Base-by-base conservation (phyloP, 1,139 yeast genomes). In the Ogataea hybrid region DNA sequence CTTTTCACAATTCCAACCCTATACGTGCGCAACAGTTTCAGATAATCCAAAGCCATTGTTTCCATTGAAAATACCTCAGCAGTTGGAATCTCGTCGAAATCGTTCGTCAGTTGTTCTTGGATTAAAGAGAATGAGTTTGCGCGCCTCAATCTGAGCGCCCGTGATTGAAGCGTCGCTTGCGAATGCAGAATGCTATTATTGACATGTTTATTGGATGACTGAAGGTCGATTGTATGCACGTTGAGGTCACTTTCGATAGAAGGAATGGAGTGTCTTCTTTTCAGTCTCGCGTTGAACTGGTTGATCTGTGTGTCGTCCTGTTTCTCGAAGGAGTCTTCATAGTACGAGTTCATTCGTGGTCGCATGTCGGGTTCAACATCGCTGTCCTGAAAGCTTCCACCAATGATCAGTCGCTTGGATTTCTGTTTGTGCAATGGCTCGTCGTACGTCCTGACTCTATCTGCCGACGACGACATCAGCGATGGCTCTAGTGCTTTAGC, bases 231-330 rank as follows among this genome's bases (percentile, higher is more conserved):
- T 0, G 52, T 38, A 39, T 50, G 43, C 9, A 53, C 41, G 37
- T 55, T 60, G 28, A 58, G 18, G 34, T 61, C 67, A 11, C 46
- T 36, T 11, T 47, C 42, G 25, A 57, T 50, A 1, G 50, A 44
- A 1, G 67, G 65, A 14, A 61, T 53, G 17, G 64, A 58, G 25
- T 58, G 57, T 35, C 65, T 48, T 38, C 67, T 46, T 14, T 51
- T 53, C 23, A 62, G 30, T 27, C 63, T 40, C 5, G 44, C 33
- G 28, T 52, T 49, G 39, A 60, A 60, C 4, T 14, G 3, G 5
- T 32, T 30, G 4, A 43, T 43, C 23, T 49, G 44, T 6, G n/a
- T 17, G 20, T 46, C 47, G 17, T 46, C 44, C 18, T 21, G 20
- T 14, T 31, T 38, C 8, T 17, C 14, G 37, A 6, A 30, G 18